phyloP scores from a whole-genome alignment of 192 early-diverging fungal species.

The Umbelopsis sp. region DNA sequence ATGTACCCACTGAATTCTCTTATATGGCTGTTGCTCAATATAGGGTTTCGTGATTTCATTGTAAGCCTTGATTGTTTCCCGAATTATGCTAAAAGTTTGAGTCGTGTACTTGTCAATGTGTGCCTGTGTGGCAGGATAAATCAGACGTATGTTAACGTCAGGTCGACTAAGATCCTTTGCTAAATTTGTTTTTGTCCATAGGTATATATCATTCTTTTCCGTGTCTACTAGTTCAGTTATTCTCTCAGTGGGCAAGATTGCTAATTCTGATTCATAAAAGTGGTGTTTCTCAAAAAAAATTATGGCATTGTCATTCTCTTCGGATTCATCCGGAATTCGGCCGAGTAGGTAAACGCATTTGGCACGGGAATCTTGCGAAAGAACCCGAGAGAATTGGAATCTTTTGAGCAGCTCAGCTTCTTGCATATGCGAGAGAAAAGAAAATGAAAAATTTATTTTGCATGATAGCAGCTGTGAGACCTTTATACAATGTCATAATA shows the following conservation, averaged over 20 bases:
- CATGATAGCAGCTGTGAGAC: too few relatives aligned
- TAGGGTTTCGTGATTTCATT: conserved; percentile 52
- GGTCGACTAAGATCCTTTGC: conserved; percentile 33
- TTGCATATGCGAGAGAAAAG: background rate
- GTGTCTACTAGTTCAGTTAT: conserved; percentile 39
- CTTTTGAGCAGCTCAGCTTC: conserved; percentile 6
- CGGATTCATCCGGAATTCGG: background rate
- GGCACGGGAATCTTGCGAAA: conserved; percentile 22
- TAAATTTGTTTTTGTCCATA: conserved; percentile 60
- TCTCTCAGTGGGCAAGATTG: conserved; percentile 34
- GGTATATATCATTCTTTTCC: conserved; percentile 71
- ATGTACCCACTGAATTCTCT: conserved; percentile 75
- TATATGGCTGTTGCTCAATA: conserved; percentile 62
- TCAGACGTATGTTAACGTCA: conserved; percentile 61
- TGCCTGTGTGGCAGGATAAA: conserved; percentile 66
- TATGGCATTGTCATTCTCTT: conserved; percentile 37
- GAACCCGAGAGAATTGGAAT: conserved; percentile 9
- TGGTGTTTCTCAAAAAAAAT: conserved; percentile 54
- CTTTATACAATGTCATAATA: too few relatives aligned
- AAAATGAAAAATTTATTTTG: too few relatives aligned
- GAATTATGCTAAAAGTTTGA: conserved; percentile 60
- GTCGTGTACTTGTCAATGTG: conserved; percentile 75
- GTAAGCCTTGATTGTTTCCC: conserved; percentile 70
- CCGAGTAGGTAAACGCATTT: conserved; percentile 31
- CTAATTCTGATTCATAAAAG: conserved; percentile 39